Base-by-base conservation (phyloP, 2,329 filamentous ascomycete genomes). In the Ascocoryne sarcoides region DNA sequence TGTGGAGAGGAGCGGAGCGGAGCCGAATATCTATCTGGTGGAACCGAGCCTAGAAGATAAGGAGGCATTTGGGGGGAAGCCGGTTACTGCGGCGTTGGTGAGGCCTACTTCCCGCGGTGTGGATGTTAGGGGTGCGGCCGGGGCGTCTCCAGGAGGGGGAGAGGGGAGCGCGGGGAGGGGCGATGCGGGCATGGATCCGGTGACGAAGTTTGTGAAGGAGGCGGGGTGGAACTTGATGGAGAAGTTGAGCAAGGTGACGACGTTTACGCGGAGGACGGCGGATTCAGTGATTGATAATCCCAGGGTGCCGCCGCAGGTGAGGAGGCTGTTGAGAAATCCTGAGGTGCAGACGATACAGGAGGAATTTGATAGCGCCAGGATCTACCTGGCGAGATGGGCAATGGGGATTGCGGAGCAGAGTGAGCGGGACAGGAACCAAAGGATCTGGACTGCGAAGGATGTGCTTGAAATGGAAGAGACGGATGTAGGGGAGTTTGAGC, bases 391-490 rank as follows among this genome's bases (percentile, higher is more conserved):
- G 16, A 75, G 92, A 48, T 98, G 92, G 92, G 92, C 92, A 2
- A 96, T 98, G 92, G 88, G 88, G 5, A 95, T 98, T 49, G 89
- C 92, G 0, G 93, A 98, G 61, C 92, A 98, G 65, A 90, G 89
- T 54, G 92, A 98, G 57, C 73, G 79, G 29, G 92, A 98, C 54
- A 71, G 82, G 17, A 84, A 79, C 37, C 83, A 89, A 61, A 73
- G 89, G 34, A 89, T 95, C 57, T 98, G 88, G 84, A 95, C 89
- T 0, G 90, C 87, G 1, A 81, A 80, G 49, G 92, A 98, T 63
- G 83, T 95, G 3, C 70, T 96, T 54, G 89, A 94, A 55, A 83
- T 93, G 60, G 93, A 98, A 60, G 84, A 95, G 50, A 95, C 87
- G 20, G 87, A 88, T 45, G 85, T 98, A 1, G 93, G 92, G 5